Percentiles rank a stretch among this genome's conserved stretches.
These are phyloP conservation scores for Saksenaea vasiformis DNA, from an alignment of 371 early-diverging fungal species.

Conservation along the genomic window DNA sequence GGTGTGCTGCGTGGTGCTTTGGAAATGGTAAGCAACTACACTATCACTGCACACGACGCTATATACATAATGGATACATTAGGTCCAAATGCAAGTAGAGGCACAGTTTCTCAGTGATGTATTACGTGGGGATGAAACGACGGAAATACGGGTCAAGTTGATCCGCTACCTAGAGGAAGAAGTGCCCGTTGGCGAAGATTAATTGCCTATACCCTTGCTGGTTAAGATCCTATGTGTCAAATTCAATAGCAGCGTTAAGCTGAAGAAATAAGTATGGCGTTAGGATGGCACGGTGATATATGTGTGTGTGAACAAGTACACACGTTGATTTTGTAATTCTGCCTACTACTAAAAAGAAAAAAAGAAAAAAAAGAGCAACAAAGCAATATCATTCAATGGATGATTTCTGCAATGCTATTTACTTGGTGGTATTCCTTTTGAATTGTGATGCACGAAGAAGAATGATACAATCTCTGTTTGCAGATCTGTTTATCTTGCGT, in stretches of 20 bases:
- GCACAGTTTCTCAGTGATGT: slow-evolving; percentile 81
- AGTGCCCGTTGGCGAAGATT: slow-evolving; percentile 93
- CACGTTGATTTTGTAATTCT: too few species aligned
- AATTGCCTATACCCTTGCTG: slow-evolving; percentile 14
- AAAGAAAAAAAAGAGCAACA: too few species aligned
- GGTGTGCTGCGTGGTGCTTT: slow-evolving; percentile 94
- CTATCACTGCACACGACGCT: background rate
- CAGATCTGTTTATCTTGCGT: background rate
- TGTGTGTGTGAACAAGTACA: too few species aligned
- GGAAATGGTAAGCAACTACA: slow-evolving; percentile 77
- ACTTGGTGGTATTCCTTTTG: too few species aligned
- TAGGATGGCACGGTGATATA: too few species aligned
- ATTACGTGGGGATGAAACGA: slow-evolving; percentile 86
- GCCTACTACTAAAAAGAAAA: too few species aligned
- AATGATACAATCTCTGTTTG: too few species aligned
- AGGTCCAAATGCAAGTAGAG: slow-evolving; percentile 92
- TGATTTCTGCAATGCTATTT: too few species aligned
- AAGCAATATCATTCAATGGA: background rate
- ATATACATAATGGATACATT: background rate
- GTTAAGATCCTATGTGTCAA: background rate
- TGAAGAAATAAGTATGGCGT: too few species aligned
- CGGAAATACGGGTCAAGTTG: slow-evolving; percentile 89
- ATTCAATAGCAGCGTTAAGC: background rate
- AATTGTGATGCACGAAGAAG: too few species aligned
- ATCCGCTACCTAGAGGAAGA: slow-evolving; percentile 92